Evolutionary conservation across 441 rosid genomes (phyloP).

Genomic region (Flueggea neowawraea): DNA sequence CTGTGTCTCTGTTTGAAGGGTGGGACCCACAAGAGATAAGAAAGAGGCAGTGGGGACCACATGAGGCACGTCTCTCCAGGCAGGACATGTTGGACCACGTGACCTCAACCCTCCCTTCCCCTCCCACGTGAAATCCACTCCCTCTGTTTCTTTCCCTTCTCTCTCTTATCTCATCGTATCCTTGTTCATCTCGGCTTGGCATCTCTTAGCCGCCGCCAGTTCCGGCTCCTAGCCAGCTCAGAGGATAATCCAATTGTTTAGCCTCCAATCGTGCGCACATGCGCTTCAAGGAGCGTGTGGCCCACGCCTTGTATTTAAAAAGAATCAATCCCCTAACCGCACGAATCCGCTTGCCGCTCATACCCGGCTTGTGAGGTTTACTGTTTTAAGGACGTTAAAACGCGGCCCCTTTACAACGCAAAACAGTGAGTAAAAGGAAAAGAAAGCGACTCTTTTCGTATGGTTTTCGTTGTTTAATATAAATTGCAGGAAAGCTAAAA

Average conservation of each 20-base stretch:
- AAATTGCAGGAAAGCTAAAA: too few species aligned
- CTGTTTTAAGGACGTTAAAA: too few species aligned
- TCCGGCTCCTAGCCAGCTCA: slow-evolving; percentile 5
- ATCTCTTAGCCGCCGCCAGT: too few species aligned
- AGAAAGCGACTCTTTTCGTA: slow-evolving; percentile 30
- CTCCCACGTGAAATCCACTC: slow-evolving; percentile 55
- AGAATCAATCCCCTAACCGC: too few species aligned
- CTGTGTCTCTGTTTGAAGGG: slow-evolving; percentile 10
- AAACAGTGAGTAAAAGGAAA: slow-evolving; percentile 16
- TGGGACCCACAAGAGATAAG: slow-evolving; percentile 9
- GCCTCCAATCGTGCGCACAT: background rate
- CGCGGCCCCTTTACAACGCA: too few species aligned
- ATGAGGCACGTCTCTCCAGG: slow-evolving; percentile 52
- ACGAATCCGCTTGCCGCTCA: too few species aligned
- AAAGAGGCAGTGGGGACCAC: slow-evolving; percentile 12
- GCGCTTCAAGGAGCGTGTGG: background rate
- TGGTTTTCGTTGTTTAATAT: too few species aligned
- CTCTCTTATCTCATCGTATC: too few species aligned
- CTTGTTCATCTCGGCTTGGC: too few species aligned
- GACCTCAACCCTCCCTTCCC: slow-evolving; percentile 34
- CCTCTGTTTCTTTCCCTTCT: background rate
- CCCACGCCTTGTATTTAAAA: too few species aligned
- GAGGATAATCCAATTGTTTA: background rate
- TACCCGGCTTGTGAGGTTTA: too few species aligned
- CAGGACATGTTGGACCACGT: slow-evolving; percentile 77